Conservation (phyloP, 73 alveolate genomes). For the Blepharisma japonicum region DNA sequence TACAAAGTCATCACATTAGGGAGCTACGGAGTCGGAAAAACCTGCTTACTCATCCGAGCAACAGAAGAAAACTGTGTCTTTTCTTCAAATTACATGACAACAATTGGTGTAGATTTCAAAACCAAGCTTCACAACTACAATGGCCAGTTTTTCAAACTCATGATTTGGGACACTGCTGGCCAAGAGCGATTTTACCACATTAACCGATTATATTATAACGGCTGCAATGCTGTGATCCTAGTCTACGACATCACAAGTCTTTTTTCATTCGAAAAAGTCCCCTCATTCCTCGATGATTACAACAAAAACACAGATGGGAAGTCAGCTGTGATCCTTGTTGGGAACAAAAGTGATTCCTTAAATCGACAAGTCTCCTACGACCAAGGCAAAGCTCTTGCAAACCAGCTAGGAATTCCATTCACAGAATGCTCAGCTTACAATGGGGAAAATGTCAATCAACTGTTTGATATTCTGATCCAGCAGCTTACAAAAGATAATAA, state of each 20-base stretch:
- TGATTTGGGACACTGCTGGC: slow-evolving; percentile 52
- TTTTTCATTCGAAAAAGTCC: slow-evolving; percentile 34
- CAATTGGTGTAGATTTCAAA: slow-evolving; percentile 68
- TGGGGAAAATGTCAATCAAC: not conserved
- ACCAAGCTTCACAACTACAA: slow-evolving; percentile 2
- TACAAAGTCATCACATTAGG: slow-evolving; percentile 29
- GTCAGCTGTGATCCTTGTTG: slow-evolving; percentile 29
- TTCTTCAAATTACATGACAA: slow-evolving; percentile 55
- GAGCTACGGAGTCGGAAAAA: slow-evolving; percentile 18
- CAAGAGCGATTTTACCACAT: slow-evolving; percentile 40
- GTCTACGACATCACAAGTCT: slow-evolving; percentile 41
- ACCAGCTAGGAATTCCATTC: slow-evolving; percentile 30
- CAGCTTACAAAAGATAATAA: not conserved
- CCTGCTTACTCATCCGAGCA: slow-evolving; percentile 18
- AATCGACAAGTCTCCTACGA: slow-evolving; percentile 31
- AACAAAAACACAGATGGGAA: slow-evolving; percentile 18
- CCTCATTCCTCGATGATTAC: slow-evolving; percentile 35
- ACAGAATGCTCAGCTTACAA: slow-evolving; percentile 32
- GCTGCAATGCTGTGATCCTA: slow-evolving; percentile 44
- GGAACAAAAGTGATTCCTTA: slow-evolving; percentile 37
- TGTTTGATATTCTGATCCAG: slow-evolving; percentile 1
- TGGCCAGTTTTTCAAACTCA: not conserved
- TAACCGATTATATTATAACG: slow-evolving; percentile 43
- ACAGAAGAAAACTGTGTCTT: slow-evolving; percentile 46
- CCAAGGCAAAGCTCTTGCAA: slow-evolving; percentile 40